Conservation (phyloP, 345 rosid species). For the Citrus maxima region DNA sequence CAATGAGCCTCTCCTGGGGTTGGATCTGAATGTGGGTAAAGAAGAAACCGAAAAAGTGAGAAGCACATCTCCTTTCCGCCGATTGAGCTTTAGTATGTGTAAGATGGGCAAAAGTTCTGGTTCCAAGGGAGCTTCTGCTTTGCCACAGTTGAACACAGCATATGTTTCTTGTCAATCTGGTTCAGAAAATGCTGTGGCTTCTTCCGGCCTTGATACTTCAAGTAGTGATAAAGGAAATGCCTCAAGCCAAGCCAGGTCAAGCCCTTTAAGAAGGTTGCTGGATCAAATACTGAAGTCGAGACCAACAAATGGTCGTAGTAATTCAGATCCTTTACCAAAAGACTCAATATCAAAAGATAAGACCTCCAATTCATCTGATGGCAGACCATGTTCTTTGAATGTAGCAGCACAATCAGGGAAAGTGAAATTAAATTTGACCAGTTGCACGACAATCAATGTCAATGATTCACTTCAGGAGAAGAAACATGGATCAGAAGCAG, state of each 20-base stretch:
- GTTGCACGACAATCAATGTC: conserved; percentile 31
- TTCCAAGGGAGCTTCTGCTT: conserved; percentile 38
- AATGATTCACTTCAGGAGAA: conserved; percentile 41
- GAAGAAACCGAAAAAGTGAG: conserved; percentile 50
- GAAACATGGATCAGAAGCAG: conserved; percentile 38
- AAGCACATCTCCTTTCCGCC: conserved; percentile 76
- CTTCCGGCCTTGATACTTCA: conserved; percentile 30
- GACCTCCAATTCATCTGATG: conserved; percentile 28
- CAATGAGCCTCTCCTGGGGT: conserved; percentile 31
- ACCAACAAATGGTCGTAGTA: conserved; percentile 33
- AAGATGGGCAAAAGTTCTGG: conserved; percentile 52
- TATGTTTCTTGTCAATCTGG: conserved; percentile 35
- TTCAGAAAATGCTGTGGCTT: conserved; percentile 38
- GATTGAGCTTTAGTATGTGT: conserved; percentile 53
- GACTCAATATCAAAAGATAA: conserved; percentile 32
- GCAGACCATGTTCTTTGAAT: conserved; percentile 29
- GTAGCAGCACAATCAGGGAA: conserved; percentile 33
- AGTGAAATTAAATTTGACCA: conserved; percentile 33
- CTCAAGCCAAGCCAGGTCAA: conserved; percentile 54
- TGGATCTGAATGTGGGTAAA: conserved; percentile 31
- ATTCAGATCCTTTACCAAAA: conserved; percentile 40
- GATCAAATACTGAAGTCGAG: conserved; percentile 72
- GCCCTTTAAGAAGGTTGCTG: conserved; percentile 84
- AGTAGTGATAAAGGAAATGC: conserved; percentile 27
- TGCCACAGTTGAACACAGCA: conserved; percentile 27